phyloP scores from a whole-genome alignment of 257 asterid genomes.

The Solanum piurae region DNA sequence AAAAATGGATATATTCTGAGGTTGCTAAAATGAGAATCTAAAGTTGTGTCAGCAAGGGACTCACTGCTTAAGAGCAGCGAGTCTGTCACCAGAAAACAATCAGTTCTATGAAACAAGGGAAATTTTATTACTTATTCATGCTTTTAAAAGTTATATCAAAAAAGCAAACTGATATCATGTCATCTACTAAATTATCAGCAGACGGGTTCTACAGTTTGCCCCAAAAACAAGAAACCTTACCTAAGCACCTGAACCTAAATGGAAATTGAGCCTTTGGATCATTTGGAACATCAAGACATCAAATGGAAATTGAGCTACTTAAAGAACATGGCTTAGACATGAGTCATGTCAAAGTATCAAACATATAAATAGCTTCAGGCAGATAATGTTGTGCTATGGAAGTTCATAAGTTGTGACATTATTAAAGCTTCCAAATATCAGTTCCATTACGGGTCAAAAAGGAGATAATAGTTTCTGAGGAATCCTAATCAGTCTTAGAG shows the following conservation, averaged over 20 bases:
- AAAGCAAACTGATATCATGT: not conserved
- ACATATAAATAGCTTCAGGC: not conserved
- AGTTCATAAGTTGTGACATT: not conserved
- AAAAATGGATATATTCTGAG: not conserved
- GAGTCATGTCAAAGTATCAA: not conserved
- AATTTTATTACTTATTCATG: not conserved
- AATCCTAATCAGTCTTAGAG: not conserved
- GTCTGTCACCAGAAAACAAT: not conserved
- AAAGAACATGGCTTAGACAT: not conserved
- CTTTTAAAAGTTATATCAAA: not conserved
- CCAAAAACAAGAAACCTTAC: not conserved
- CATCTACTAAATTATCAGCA: not conserved
- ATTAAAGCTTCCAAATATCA: not conserved
- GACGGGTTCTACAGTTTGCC: not conserved
- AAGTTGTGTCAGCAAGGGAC: not conserved
- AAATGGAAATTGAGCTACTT: not conserved
- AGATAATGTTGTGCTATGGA: not conserved
- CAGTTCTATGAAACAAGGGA: not conserved
- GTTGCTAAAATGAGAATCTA: not conserved
- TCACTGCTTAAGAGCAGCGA: not conserved
- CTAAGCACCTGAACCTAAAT: not conserved
- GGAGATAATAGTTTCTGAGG: not conserved
- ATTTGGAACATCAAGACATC: not conserved
- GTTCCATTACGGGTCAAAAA: not conserved
- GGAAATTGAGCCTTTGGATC: not conserved